A percentile compares a stretch with the other conserved stretches of the same genome.
Evolutionary conservation across 257 asterid species (phyloP).

Genomic region (Linderniella brevidens): DNA sequence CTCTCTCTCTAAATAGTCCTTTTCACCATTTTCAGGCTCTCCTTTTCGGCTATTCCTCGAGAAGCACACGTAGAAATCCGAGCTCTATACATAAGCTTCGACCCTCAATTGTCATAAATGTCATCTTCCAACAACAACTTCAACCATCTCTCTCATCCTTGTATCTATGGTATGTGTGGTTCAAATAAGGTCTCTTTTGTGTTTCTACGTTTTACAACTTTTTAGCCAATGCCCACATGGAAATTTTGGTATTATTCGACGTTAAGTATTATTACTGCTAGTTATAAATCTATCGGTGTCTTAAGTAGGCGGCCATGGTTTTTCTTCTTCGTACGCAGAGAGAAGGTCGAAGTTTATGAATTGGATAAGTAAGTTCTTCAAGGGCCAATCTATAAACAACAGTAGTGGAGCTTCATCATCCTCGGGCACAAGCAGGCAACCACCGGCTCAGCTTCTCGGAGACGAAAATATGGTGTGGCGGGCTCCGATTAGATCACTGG

Average conservation of each 20-base stretch:
- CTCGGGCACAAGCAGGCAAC: too few species aligned
- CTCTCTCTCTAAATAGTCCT: slow-evolving; percentile 28
- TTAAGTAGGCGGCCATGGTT: slow-evolving; percentile 45
- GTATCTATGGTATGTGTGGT: slow-evolving; percentile 59
- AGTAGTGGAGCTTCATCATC: slow-evolving; percentile 33
- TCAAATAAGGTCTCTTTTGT: not conserved
- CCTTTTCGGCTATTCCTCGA: slow-evolving; percentile 24
- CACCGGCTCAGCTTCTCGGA: slow-evolving; percentile 64
- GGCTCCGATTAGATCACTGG: slow-evolving; percentile 56
- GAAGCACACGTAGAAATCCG: too few species aligned
- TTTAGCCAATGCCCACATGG: too few species aligned
- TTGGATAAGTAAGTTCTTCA: slow-evolving; percentile 76
- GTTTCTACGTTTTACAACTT: too few species aligned
- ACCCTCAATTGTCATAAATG: slow-evolving; percentile 22
- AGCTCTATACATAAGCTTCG: too few species aligned
- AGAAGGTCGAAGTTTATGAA: slow-evolving; percentile 77
- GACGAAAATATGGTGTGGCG: slow-evolving; percentile 75
- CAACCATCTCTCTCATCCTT: slow-evolving; percentile 73
- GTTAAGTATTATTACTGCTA: not conserved
- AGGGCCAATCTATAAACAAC: slow-evolving; percentile 31
- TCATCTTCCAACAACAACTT: slow-evolving; percentile 69
- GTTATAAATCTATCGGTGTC: slow-evolving; percentile 13
- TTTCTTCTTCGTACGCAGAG: slow-evolving; percentile 60
- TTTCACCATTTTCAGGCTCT: slow-evolving; percentile 34
- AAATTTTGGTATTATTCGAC: too few species aligned